Conservation (phyloP, 257 asterid species). For the Nicotiana sylvestris region DNA sequence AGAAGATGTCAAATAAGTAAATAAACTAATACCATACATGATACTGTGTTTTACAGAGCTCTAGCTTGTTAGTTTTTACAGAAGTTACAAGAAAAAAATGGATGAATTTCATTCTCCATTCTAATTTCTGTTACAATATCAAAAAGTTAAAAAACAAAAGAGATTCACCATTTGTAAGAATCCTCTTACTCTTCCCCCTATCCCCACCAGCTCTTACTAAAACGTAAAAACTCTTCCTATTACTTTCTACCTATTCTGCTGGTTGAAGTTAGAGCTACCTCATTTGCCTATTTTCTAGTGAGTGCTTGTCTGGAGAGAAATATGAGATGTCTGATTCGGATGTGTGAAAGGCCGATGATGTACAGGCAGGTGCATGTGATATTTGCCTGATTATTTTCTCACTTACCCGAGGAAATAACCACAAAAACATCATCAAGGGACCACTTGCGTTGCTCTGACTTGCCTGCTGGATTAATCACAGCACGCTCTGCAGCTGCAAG, state of each 20-base stretch:
- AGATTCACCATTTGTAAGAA: not conserved
- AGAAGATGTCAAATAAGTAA: not conserved
- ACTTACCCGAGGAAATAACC: slow-evolving; percentile 65
- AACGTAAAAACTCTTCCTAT: not conserved
- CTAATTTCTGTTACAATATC: not conserved
- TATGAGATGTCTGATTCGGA: not conserved
- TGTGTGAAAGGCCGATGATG: not conserved
- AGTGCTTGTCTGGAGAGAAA: not conserved
- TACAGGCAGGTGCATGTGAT: not conserved
- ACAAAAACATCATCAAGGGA: slow-evolving; percentile 81
- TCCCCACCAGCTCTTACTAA: not conserved
- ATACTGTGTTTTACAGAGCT: not conserved
- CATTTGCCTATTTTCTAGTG: not conserved
- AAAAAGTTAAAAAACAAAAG: not conserved
- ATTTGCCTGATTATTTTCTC: slow-evolving; percentile 18
- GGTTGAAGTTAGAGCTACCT: slow-evolving; percentile 4
- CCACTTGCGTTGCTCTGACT: slow-evolving; percentile 66
- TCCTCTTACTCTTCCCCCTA: not conserved
- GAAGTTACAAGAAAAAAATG: not conserved
- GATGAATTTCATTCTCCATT: not conserved
- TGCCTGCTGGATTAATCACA: slow-evolving; percentile 69
- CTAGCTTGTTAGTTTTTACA: not conserved
- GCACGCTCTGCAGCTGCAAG: slow-evolving; percentile 72
- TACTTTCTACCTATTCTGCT: not conserved
- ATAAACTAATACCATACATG: not conserved